Evolutionary conservation across 225 moss, liverwort and hornwort genomes (phyloP).

Genomic region (Anthoceros angustus): DNA sequence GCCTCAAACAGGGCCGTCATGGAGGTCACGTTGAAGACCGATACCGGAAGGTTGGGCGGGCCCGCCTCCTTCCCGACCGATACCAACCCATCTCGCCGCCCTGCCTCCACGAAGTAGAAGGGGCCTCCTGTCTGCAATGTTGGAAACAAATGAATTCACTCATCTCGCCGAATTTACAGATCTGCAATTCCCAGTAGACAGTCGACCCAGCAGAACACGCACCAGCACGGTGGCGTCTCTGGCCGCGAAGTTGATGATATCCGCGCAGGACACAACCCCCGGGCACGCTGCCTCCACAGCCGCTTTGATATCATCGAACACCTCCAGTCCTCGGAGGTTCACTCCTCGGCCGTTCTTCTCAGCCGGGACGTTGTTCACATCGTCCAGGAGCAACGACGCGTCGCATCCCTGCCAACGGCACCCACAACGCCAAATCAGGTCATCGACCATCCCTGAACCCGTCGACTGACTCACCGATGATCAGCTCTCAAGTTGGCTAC

Average conservation of each 20-base stretch:
- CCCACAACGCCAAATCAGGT: too few relatives aligned
- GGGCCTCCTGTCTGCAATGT: neutral
- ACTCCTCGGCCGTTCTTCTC: slow-evolving; percentile 13
- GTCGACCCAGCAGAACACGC: too few relatives aligned
- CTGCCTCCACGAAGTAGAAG: neutral
- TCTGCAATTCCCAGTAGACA: too few relatives aligned
- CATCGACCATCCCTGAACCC: too few relatives aligned
- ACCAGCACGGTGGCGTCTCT: slow-evolving; percentile 21
- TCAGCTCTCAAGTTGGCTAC: too few relatives aligned
- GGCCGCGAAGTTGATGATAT: slow-evolving; percentile 18
- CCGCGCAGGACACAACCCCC: slow-evolving; percentile 21
- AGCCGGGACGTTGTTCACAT: neutral
- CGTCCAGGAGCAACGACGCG: slow-evolving; percentile 21
- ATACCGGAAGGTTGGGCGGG: slow-evolving; percentile 15
- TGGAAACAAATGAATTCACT: too few relatives aligned
- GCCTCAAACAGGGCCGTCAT: neutral
- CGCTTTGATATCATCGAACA: slow-evolving; percentile 14
- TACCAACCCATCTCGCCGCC: slow-evolving; percentile 15
- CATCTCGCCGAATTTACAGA: too few relatives aligned
- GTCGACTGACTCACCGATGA: too few relatives aligned
- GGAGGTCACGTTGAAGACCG: neutral
- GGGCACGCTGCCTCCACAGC: slow-evolving; percentile 15
- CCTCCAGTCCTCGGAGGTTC: slow-evolving; percentile 19
- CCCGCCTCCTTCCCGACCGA: slow-evolving; percentile 13
- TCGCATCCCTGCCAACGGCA: slow-evolving; percentile 43